Base-by-base conservation (phyloP, 140 eudicot genomes). In the Stevia rebaudiana region DNA sequence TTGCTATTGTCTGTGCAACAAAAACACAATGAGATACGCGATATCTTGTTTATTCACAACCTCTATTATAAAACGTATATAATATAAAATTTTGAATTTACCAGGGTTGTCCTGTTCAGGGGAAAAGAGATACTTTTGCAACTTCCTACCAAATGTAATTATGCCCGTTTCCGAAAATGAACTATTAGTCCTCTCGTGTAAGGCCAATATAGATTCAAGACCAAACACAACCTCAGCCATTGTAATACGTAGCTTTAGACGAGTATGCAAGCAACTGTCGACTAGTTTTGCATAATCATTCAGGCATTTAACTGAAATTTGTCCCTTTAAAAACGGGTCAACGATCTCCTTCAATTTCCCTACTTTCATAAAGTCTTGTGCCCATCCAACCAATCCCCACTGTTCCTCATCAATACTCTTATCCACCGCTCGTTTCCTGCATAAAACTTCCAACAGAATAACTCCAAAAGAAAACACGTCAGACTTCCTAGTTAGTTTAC, bases 391-490 rank as follows among this genome's bases (percentile, higher is more conserved):
- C 40, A 73, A 44, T 19, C 18, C 17, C 46, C 33, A 47, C 0
- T 46, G n/a, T 36, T 65, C 78, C 37, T 42, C 68, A 65, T 56
- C 55, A 65, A 52, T 28, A 63, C 57, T 63, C 0, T 0, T 53
- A 41, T 64, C 72, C 21, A 63, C 51, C 13, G 56, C 63, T 2
- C 25, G 56, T 43, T 53, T 74, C 68, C 73, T 59, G 19, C 73
- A 56, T 17, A 65, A 10, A 17, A 73, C 68, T 73, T 73, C 78
- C 61, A 74, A 66, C 37, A 74, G 23, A 47, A 67, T 41, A 18
- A 74, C 79, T 58, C 79, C 79, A 58, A 74, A 67, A 11, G 79
- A 36, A 67, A 47, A 74, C 56, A 74, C 79, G 28, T 74, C 74
- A 17, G 69, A 57, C 72, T 65, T 64, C 67, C 47, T 73, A 3